phyloP scores from a whole-genome alignment of 2,329 filamentous ascomycete species.

The Cladophialophora yegresii region DNA sequence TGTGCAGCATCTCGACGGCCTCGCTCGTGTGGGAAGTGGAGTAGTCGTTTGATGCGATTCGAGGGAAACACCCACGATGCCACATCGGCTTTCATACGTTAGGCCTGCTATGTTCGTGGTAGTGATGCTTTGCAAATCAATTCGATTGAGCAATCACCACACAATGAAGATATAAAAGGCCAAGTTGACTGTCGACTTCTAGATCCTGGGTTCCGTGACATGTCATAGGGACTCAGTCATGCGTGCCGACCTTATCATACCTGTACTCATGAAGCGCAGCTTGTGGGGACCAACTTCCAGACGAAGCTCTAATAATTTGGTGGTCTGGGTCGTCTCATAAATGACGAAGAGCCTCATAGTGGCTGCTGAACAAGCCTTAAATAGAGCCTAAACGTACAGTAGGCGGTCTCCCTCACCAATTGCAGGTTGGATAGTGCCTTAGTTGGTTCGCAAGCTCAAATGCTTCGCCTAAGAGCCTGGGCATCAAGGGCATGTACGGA shows the following conservation, averaged over 20 bases:
- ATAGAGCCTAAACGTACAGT: not conserved
- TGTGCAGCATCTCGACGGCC: not conserved
- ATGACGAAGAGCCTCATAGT: not conserved
- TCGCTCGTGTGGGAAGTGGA: not conserved
- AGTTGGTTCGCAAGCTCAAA: not conserved
- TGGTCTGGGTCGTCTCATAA: not conserved
- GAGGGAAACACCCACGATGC: not conserved
- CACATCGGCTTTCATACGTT: not conserved
- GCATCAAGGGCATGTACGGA: too few relatives aligned
- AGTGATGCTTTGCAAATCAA: not conserved
- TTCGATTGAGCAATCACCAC: not conserved
- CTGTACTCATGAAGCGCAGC: not conserved
- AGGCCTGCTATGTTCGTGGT: not conserved
- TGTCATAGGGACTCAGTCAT: not conserved
- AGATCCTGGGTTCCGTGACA: not conserved
- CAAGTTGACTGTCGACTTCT: not conserved
- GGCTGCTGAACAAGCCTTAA: not conserved
- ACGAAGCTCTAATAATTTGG: not conserved
- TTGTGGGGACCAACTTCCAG: not conserved
- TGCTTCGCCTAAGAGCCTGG: conserved; percentile 3
- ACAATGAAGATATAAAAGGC: not conserved
- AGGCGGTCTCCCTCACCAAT: not conserved
- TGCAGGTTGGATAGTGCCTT: not conserved
- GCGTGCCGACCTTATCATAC: not conserved
- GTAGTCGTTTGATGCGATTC: not conserved